These are phyloP conservation scores for Phytophthora constricta DNA, from an alignment of 352 stramenopile genomes.

Conservation along the genomic window DNA sequence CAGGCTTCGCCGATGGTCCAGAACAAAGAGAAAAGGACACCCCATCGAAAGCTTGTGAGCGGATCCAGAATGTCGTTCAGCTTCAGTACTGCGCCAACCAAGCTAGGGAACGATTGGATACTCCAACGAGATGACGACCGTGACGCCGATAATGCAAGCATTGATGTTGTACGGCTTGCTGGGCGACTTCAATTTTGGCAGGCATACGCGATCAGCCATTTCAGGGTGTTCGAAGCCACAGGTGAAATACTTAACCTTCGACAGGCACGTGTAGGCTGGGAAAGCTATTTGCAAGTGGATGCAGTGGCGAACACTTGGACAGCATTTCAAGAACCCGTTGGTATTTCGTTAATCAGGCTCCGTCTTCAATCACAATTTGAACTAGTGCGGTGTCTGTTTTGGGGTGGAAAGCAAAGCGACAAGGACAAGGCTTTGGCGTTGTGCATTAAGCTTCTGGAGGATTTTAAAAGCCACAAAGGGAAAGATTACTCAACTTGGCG, in stretches of 20 bases:
- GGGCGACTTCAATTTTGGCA: constrained; percentile 60
- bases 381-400: constrained; percentile 53
- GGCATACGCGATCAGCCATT: constrained; percentile 61
- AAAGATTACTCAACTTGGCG: neutral
- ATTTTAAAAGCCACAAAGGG: neutral
- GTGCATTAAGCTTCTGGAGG: constrained; percentile 26
- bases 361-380: constrained; percentile 38
- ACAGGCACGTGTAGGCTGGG: constrained; percentile 48
- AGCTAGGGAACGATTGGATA: constrained; percentile 40
- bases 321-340: constrained; percentile 17
- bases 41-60: constrained; percentile 17
- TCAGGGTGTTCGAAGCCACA: constrained; percentile 55
- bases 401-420: constrained; percentile 32
- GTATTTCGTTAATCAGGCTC: constrained; percentile 21
- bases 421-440: constrained; percentile 26
- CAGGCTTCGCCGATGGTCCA: neutral
- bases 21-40: neutral
- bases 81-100: constrained; percentile 47
- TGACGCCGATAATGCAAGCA: neutral
- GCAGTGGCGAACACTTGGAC: constrained; percentile 18
- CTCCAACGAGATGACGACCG: constrained; percentile 8
- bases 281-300: constrained; percentile 43
- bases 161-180: constrained; percentile 10
- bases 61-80: constrained; percentile 60
- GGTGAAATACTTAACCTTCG: constrained; percentile 51